Evolutionary conservation across 768 basidiomycete genomes (phyloP).

Genomic region (Hygrophoropsis aurantiaca): DNA sequence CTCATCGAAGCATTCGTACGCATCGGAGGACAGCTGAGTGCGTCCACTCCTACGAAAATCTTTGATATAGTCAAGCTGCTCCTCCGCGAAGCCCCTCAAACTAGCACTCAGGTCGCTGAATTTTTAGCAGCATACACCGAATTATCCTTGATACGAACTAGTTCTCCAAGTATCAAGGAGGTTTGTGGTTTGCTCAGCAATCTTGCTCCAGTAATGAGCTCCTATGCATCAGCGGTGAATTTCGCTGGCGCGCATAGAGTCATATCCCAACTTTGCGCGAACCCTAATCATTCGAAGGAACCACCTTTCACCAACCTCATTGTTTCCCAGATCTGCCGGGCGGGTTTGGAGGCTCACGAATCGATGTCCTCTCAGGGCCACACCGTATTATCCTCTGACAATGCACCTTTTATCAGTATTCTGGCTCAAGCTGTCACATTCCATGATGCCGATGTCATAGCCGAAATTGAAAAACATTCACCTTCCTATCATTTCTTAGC

Average conservation of each 20-base stretch:
- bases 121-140: slow-evolving; percentile 57
- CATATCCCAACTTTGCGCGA: slow-evolving; percentile 43
- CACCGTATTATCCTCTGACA: slow-evolving; percentile 40
- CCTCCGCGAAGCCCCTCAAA: slow-evolving; percentile 49
- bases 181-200: slow-evolving; percentile 53
- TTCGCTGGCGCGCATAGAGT: slow-evolving; percentile 58
- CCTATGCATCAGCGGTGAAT: slow-evolving; percentile 50
- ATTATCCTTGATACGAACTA: slow-evolving; percentile 48
- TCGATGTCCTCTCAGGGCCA: slow-evolving; percentile 41
- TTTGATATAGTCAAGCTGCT: slow-evolving; percentile 58
- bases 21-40: slow-evolving; percentile 47
- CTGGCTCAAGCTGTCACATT: slow-evolving; percentile 48
- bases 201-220: slow-evolving; percentile 54
- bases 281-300: slow-evolving; percentile 53
- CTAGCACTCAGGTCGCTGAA: slow-evolving; percentile 40
- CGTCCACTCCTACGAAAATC: slow-evolving; percentile 41
- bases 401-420: slow-evolving; percentile 35
- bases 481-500: slow-evolving; percentile 64
- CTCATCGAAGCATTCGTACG: slow-evolving; percentile 49
- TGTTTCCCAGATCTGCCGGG: slow-evolving; percentile 44
- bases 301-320: slow-evolving; percentile 47
- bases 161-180: slow-evolving; percentile 44
- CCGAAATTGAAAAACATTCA: slow-evolving; percentile 52
- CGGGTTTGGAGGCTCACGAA: slow-evolving; percentile 49
- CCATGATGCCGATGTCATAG: slow-evolving; percentile 50